A percentile compares a stretch with the other conserved stretches of the same genome.
Evolutionary conservation across 495 filamentous ascomycete species (phyloP).

Genomic region (Hypoxylon crocopeplum): DNA sequence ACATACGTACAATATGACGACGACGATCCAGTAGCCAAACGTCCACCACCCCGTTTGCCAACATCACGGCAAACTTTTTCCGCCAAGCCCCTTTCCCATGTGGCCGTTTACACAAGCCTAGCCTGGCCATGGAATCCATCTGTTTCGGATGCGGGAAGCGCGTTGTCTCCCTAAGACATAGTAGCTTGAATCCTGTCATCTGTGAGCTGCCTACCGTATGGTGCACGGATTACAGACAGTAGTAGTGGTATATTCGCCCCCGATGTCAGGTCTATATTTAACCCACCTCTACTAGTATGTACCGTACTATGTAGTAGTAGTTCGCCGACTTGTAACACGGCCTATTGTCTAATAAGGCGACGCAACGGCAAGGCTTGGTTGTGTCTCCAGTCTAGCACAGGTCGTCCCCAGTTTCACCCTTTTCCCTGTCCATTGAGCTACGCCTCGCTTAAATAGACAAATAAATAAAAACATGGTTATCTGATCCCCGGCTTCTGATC

Average conservation of each 20-base stretch:
- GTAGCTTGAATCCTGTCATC: slow-evolving; percentile 6
- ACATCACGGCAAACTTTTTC: slow-evolving; percentile 1
- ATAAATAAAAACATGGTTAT: slow-evolving; percentile 7
- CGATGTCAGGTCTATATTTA: slow-evolving; percentile 29
- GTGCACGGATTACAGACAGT: background rate
- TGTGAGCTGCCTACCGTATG: background rate
- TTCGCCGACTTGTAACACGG: background rate
- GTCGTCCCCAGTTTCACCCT: slow-evolving; percentile 22
- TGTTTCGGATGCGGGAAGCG: slow-evolving; percentile 18
- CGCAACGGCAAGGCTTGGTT: background rate
- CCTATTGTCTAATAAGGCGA: too few relatives aligned
- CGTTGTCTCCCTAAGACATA: slow-evolving; percentile 8
- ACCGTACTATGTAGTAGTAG: too few relatives aligned
- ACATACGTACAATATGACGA: slow-evolving; percentile 10
- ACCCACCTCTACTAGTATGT: slow-evolving; percentile 1
- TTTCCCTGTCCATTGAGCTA: slow-evolving; percentile 6
- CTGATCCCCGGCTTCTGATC: slow-evolving; percentile 20
- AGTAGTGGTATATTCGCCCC: background rate
- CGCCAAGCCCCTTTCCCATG: slow-evolving; percentile 5
- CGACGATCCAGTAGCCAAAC: background rate
- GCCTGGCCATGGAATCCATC: slow-evolving; percentile 16
- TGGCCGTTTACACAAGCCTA: background rate
- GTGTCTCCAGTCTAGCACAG: background rate
- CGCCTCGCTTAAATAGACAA: slow-evolving; percentile 3
- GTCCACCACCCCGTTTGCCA: background rate